Evolutionary conservation across 192 early-diverging fungal species (phyloP).

Genomic region (Endogone sp.): DNA sequence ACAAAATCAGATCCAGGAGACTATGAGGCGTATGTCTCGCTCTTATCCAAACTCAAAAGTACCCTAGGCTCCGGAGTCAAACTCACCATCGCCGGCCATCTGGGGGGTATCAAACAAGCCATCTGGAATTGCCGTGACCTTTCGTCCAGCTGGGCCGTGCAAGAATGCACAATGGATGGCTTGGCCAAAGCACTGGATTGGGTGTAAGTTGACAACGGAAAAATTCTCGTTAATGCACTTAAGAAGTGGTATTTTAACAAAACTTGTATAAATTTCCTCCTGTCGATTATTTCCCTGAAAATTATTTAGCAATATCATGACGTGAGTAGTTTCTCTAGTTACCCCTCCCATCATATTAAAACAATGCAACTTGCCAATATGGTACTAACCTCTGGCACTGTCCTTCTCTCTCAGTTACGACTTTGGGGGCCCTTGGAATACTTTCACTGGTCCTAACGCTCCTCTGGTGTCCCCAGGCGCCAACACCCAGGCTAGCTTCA

Average conservation of each 20-base stretch:
- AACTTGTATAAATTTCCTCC: no score
- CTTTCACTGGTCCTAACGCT: constrained; percentile 50
- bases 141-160: constrained; percentile 52
- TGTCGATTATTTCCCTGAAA: no score
- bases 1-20: not conserved
- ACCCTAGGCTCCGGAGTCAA: not conserved
- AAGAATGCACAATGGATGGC: constrained; percentile 39
- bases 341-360: no score
- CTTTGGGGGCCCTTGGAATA: constrained; percentile 56
- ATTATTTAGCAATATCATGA: no score
- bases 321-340: no score
- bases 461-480: constrained; percentile 23
- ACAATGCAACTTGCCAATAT: no score
- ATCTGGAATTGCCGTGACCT: constrained; percentile 57
- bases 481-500: constrained; percentile 25
- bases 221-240: constrained; percentile 69
- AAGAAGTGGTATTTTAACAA: no score
- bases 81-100: not conserved
- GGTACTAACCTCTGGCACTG: no score
- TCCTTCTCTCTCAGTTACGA: no score
- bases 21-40: not conserved
- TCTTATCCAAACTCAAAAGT: not conserved
- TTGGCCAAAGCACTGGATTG: constrained; percentile 55
- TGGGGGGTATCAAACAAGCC: not conserved
- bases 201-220: constrained; percentile 51